phyloP scores from a whole-genome alignment of 2,329 filamentous ascomycete species.

The Trichoderma atrobrunneum region DNA sequence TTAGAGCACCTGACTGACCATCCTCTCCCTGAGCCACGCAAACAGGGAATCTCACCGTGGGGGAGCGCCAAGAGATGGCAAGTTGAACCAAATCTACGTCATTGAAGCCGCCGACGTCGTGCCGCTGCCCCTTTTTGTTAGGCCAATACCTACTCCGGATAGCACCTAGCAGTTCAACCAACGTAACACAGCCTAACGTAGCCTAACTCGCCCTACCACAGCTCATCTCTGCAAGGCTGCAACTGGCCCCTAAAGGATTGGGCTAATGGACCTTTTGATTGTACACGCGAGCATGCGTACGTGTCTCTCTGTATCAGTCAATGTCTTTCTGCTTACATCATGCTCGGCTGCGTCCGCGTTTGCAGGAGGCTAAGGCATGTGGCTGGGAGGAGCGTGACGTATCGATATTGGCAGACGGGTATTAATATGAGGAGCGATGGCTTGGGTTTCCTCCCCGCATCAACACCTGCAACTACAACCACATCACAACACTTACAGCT shows the following conservation, averaged over 20 bases:
- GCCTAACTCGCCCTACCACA: background rate
- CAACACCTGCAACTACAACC: background rate
- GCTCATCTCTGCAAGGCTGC: background rate
- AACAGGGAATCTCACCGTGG: background rate
- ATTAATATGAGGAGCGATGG: background rate
- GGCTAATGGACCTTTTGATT: background rate
- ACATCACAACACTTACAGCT: background rate
- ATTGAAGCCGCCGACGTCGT: slow-evolving; percentile 4
- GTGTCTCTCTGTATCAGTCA: background rate
- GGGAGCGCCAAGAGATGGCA: background rate
- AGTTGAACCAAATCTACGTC: background rate
- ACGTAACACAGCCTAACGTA: background rate
- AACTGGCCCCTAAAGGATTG: background rate
- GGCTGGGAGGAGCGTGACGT: slow-evolving; percentile 7
- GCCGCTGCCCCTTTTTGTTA: background rate
- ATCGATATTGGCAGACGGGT: background rate
- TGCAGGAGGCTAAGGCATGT: slow-evolving; percentile 10
- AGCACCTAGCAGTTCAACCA: background rate
- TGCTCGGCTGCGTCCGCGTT: background rate
- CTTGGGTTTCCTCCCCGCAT: background rate
- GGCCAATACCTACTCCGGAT: background rate
- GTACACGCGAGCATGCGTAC: background rate
- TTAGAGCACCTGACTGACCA: background rate
- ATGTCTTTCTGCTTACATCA: slow-evolving; percentile 5
- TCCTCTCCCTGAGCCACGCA: background rate